A percentile compares a stretch with the other conserved stretches of the same genome.
These are phyloP conservation scores for Cubamyces sp. DNA, from an alignment of 768 basidiomycete genomes.

Conservation along the genomic window DNA sequence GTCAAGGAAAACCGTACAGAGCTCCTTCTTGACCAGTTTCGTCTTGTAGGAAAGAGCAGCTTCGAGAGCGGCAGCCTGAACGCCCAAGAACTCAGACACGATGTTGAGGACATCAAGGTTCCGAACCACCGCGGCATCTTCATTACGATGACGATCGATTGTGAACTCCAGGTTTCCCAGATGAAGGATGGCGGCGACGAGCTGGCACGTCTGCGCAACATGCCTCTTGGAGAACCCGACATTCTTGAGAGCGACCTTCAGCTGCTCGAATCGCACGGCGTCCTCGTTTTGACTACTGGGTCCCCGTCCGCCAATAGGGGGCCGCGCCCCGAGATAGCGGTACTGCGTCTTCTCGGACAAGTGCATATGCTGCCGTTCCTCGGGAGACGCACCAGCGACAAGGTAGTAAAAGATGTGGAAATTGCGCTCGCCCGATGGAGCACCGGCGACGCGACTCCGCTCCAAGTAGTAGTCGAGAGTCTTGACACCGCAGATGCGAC, in stretches of 20 bases:
- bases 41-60: conserved; percentile 87
- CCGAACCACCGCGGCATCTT: conserved; percentile 91
- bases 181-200: conserved; percentile 94
- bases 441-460: conserved; percentile 83
- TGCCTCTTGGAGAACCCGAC: conserved; percentile 93
- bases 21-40: conserved; percentile 90
- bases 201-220: conserved; percentile 94
- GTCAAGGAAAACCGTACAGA: conserved; percentile 97
- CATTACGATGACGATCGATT: conserved; percentile 79
- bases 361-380: conserved; percentile 88
- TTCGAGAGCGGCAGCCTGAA: conserved; percentile 73
- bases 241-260: conserved; percentile 91
- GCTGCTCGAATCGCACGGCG: conserved; percentile 86
- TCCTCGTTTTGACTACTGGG: conserved; percentile 74
- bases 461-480: conserved; percentile 97
- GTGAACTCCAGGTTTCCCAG: conserved; percentile 95
- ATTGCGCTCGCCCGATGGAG: conserved; percentile 91
- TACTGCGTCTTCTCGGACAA: conserved; percentile 81
- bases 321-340: conserved; percentile 74
- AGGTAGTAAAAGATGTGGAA: conserved; percentile 99
- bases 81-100: conserved; percentile 91
- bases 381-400: conserved; percentile 84
- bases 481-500: conserved; percentile 86
- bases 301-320: conserved; percentile 28
- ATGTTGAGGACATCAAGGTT: conserved; percentile 82